Evolutionary conservation across 805 yeast genomes (phyloP).

Genomic region (Debaryomyces tyrocola): DNA sequence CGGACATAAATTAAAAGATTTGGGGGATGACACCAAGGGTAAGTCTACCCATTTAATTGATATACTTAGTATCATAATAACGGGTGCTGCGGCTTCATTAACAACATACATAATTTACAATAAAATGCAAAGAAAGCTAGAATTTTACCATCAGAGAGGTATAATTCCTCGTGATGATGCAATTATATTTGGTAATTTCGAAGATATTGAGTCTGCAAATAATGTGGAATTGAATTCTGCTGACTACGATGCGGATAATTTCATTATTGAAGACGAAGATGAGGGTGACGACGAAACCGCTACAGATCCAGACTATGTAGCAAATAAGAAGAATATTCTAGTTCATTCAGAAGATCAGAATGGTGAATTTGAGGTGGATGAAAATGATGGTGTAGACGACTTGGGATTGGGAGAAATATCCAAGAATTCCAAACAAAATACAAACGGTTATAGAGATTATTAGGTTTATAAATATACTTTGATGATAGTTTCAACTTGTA

Average conservation of each 20-base stretch:
- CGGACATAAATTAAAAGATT: slow-evolving; percentile 69
- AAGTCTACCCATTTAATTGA: slow-evolving; percentile 57
- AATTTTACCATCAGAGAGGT: slow-evolving; percentile 21
- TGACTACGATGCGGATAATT: slow-evolving; percentile 41
- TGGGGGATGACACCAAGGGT: slow-evolving; percentile 59
- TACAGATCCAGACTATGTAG: not conserved
- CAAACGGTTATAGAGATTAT: not conserved
- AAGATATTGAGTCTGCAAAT: slow-evolving; percentile 30
- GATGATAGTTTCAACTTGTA: not conserved
- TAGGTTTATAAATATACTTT: not conserved
- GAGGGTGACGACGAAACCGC: slow-evolving; percentile 14
- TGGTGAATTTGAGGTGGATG: slow-evolving; percentile 5
- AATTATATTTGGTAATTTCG: slow-evolving; percentile 41
- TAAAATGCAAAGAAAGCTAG: slow-evolving; percentile 45
- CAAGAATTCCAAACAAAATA: not conserved
- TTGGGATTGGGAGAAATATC: not conserved
- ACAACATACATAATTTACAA: slow-evolving; percentile 71
- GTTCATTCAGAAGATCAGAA: not conserved
- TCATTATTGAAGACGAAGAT: slow-evolving; percentile 39
- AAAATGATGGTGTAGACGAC: slow-evolving; percentile 7
- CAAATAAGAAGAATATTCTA: not conserved
- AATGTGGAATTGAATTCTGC: slow-evolving; percentile 37
- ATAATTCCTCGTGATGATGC: slow-evolving; percentile 17
- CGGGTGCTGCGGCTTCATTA: slow-evolving; percentile 51
- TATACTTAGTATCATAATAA: slow-evolving; percentile 55